Evolutionary conservation across 2,329 filamentous ascomycete genomes (phyloP).

Genomic region (Fusarium globosum): DNA sequence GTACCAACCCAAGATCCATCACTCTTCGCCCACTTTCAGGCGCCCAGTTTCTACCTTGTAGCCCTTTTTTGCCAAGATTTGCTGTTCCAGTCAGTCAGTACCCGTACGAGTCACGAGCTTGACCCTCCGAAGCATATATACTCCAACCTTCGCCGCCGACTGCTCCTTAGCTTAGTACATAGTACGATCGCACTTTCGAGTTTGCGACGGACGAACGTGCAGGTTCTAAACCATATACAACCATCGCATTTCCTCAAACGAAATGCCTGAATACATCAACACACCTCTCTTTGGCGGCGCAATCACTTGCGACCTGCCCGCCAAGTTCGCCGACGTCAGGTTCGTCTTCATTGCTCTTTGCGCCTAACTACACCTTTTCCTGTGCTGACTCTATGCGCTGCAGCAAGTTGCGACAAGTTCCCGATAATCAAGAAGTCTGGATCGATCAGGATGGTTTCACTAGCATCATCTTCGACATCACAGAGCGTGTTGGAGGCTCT

Average conservation of each 20-base stretch:
- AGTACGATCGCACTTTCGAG: neutral
- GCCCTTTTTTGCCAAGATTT: constrained; percentile 22
- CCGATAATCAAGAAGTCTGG: constrained; percentile 92
- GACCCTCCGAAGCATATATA: constrained; percentile 2
- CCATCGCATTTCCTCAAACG: constrained; percentile 12
- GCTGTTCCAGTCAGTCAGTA: neutral
- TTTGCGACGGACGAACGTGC: constrained; percentile 14
- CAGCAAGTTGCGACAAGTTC: constrained; percentile 79
- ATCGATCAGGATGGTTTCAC: constrained; percentile 86
- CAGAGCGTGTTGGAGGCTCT: constrained; percentile 76
- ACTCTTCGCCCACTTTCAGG: constrained; percentile 33
- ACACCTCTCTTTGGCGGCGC: constrained; percentile 79
- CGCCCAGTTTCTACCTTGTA: constrained; percentile 23
- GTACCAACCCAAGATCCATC: constrained; percentile 32
- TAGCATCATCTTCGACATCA: constrained; percentile 90
- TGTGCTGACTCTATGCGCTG: constrained; percentile 13
- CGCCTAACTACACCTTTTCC: constrained; percentile 4
- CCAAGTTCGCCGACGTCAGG: constrained; percentile 79
- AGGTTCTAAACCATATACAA: neutral
- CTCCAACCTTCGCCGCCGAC: neutral
- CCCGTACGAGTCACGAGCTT: constrained; percentile 4
- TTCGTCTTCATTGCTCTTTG: constrained; percentile 47
- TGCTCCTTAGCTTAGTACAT: neutral
- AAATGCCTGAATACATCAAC: constrained; percentile 65
- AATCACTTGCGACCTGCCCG: constrained; percentile 74